A percentile compares a stretch with the other conserved stretches of the same genome.
phyloP scores from a whole-genome alignment of 306 rosid genomes.

The Malus domestica region DNA sequence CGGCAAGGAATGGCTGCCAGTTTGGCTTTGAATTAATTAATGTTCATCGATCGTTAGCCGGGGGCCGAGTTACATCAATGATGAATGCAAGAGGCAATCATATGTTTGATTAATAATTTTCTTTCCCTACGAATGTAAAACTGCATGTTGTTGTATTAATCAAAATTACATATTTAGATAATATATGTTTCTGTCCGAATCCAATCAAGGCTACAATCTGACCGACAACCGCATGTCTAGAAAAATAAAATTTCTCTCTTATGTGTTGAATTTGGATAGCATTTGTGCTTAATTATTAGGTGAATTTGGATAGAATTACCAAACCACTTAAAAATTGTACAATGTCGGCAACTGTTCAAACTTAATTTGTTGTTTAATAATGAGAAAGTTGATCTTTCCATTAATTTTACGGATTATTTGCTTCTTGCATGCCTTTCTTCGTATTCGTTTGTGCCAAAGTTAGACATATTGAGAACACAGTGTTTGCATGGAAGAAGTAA shows the following conservation, averaged over 20 bases:
- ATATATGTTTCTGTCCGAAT: background rate
- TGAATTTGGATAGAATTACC: background rate
- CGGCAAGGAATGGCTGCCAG: conserved; percentile 70
- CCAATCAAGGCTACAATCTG: background rate
- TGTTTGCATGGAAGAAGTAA: background rate
- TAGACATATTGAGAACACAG: background rate
- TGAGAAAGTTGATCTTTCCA: background rate
- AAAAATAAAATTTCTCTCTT: too few species aligned
- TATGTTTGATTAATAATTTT: background rate
- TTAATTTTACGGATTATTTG: too few species aligned
- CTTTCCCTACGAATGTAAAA: background rate
- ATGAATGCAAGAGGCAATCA: background rate
- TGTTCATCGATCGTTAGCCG: background rate
- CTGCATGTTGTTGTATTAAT: background rate
- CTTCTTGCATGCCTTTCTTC: too few species aligned
- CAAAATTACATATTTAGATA: background rate
- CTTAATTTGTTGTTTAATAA: background rate
- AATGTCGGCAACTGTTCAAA: background rate
- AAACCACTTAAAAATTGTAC: background rate
- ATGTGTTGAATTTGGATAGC: too few species aligned
- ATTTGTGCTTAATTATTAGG: background rate
- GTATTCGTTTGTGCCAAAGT: background rate
- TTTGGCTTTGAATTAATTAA: conserved; percentile 28
- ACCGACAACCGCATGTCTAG: too few species aligned
- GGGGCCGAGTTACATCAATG: background rate